phyloP scores from a whole-genome alignment of 1,139 yeast species.

The Dujonia santamariae region DNA sequence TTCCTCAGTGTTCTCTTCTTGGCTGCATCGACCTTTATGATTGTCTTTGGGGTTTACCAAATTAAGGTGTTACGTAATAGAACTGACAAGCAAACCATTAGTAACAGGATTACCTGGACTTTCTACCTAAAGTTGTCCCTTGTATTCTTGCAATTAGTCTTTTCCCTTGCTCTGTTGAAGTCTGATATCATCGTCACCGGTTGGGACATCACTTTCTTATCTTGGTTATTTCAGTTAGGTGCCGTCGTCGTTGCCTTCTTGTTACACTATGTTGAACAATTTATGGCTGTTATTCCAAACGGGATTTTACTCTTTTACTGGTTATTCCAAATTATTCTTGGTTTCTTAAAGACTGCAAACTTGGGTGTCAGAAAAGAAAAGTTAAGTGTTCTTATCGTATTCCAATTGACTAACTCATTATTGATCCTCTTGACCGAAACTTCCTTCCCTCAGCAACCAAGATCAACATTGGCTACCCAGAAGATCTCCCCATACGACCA shows the following conservation, averaged over 20 bases:
- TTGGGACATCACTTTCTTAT: slow-evolving; percentile 42
- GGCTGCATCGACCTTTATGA: slow-evolving; percentile 47
- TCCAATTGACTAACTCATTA: slow-evolving; percentile 39
- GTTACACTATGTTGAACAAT: slow-evolving; percentile 72
- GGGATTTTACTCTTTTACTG: slow-evolving; percentile 75
- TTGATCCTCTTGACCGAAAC: slow-evolving; percentile 55
- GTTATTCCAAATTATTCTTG: slow-evolving; percentile 53
- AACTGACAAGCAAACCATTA: slow-evolving; percentile 25
- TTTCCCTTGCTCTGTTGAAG: slow-evolving; percentile 24
- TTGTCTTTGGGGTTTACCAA: slow-evolving; percentile 52
- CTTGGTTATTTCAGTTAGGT: slow-evolving; percentile 35
- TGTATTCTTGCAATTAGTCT: slow-evolving; percentile 37
- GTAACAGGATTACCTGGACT: slow-evolving; percentile 37
- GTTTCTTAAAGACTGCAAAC: slow-evolving; percentile 40
- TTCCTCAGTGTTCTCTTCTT: slow-evolving; percentile 67
- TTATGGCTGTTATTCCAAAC: slow-evolving; percentile 60
- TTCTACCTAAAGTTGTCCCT: slow-evolving; percentile 44
- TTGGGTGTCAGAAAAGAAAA: slow-evolving; percentile 44
- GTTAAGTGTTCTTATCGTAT: slow-evolving; percentile 30
- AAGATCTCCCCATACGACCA: slow-evolving; percentile 63
- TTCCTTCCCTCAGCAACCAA: slow-evolving; percentile 42
- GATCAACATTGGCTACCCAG: slow-evolving; percentile 25
- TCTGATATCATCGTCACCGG: slow-evolving; percentile 18
- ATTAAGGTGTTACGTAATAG: slow-evolving; percentile 33
- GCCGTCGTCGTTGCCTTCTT: slow-evolving; percentile 50